These are phyloP conservation scores for Middelhovenomyces tepae DNA, from an alignment of 805 yeast species.

Conservation along the genomic window DNA sequence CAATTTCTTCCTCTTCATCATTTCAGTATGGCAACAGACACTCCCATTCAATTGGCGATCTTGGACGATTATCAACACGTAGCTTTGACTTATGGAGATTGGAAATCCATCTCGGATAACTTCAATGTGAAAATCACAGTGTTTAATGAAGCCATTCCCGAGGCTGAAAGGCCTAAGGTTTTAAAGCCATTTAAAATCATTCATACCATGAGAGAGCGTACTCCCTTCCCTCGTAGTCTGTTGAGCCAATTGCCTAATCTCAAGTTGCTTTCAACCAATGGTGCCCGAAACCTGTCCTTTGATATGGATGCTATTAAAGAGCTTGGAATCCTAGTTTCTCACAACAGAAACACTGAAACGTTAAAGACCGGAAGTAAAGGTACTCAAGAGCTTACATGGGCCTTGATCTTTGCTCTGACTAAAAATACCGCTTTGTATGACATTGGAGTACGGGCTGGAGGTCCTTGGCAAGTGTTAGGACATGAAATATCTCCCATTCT, in stretches of 20 bases:
- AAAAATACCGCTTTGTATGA: conserved; percentile 14
- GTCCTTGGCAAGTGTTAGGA: conserved; percentile 17
- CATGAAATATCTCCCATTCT: conserved; percentile 4
- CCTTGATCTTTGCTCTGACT: conserved; percentile 13
- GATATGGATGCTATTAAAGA: conserved; percentile 14
- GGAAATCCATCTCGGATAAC: conserved; percentile 11
- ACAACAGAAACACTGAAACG: conserved; percentile 4
- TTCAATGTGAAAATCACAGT: conserved; percentile 13
- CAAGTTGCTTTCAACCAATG: conserved; percentile 17
- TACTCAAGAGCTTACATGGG: conserved; percentile 18
- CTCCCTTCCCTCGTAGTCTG: conserved; percentile 11
- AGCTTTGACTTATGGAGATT: conserved; percentile 13
- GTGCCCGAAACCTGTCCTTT: conserved; percentile 14
- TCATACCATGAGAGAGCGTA: conserved; percentile 18
- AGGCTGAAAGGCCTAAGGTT: conserved; percentile 6
- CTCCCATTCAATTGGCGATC: conserved; percentile 15
- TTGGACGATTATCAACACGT: conserved; percentile 19
- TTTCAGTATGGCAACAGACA: no score
- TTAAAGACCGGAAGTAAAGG: conserved; percentile 9
- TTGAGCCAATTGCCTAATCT: conserved; percentile 14
- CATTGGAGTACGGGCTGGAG: conserved; percentile 7
- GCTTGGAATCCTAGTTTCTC: conserved; percentile 15
- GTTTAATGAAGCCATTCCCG: conserved; percentile 12
- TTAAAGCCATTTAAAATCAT: conserved; percentile 14
- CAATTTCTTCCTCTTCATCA: no score